These are phyloP conservation scores for Lepiota venenata DNA, from an alignment of 768 basidiomycete genomes.

Conservation along the genomic window DNA sequence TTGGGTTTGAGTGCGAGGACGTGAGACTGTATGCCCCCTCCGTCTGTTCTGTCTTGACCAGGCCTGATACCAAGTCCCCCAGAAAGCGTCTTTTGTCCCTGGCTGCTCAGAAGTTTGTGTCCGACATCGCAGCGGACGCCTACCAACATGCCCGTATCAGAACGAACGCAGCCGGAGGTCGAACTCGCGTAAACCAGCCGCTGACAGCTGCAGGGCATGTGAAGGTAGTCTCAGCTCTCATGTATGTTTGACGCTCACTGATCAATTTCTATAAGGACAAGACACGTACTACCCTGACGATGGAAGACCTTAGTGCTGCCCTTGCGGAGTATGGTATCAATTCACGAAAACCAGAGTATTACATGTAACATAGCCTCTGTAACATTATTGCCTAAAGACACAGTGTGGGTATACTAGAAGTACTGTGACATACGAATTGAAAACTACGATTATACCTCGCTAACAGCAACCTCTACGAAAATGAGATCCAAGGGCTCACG, in stretches of 20 bases:
- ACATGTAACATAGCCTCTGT: slow-evolving; percentile 43
- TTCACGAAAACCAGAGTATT: slow-evolving; percentile 92
- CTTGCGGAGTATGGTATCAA: slow-evolving; percentile 96
- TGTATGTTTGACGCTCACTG: slow-evolving; percentile 16
- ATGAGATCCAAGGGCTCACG: slow-evolving; percentile 16
- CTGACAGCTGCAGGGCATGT: slow-evolving; percentile 54
- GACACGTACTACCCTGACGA: slow-evolving; percentile 90
- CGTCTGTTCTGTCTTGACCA: neutral
- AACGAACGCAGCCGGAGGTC: slow-evolving; percentile 78
- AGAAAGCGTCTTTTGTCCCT: slow-evolving; percentile 94
- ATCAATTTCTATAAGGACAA: slow-evolving; percentile 56
- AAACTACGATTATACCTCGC: neutral
- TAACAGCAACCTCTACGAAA: slow-evolving; percentile 17
- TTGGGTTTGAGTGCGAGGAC: slow-evolving; percentile 95
- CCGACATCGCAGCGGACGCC: slow-evolving; percentile 94
- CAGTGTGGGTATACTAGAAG: neutral
- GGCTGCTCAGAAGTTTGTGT: slow-evolving; percentile 96
- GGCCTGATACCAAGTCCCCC: slow-evolving; percentile 3
- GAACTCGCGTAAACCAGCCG: slow-evolving; percentile 60
- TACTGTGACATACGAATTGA: neutral
- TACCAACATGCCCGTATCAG: slow-evolving; percentile 97
- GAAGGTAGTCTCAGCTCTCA: slow-evolving; percentile 41
- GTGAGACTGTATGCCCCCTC: slow-evolving; percentile 64
- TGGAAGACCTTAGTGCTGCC: slow-evolving; percentile 95
- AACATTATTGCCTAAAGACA: neutral